Evolutionary conservation across 495 filamentous ascomycete genomes (phyloP).

Genomic region (Aspergillus panamensis): DNA sequence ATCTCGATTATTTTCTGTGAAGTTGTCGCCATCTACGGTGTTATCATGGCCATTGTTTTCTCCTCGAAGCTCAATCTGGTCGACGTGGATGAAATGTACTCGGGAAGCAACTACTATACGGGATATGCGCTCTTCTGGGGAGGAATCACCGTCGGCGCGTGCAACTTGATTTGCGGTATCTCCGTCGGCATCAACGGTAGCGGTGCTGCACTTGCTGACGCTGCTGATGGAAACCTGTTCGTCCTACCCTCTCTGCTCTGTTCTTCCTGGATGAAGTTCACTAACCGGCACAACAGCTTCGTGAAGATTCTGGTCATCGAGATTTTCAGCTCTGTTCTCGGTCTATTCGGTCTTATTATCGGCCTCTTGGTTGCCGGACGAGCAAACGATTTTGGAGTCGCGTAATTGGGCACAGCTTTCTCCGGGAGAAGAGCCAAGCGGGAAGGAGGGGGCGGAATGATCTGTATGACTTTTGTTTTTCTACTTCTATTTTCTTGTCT

Average conservation of each 20-base stretch:
- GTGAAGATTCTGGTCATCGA: constrained; percentile 99
- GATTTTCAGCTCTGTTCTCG: constrained; percentile 97
- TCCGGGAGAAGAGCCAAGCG: constrained; percentile 16
- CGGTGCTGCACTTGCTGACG: constrained; percentile 93
- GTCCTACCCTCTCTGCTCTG: constrained; percentile 28
- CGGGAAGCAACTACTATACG: constrained; percentile 80
- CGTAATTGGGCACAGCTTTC: constrained; percentile 23
- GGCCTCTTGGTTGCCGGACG: constrained; percentile 83
- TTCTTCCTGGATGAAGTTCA: constrained; percentile 4
- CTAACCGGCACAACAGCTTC: constrained; percentile 59
- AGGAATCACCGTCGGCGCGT: constrained; percentile 87
- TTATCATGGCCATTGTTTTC: constrained; percentile 99
- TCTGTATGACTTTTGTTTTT: constrained; percentile 29
- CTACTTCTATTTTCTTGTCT: constrained; percentile 8
- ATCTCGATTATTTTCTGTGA: constrained; percentile 99
- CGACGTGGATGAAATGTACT: constrained; percentile 50
- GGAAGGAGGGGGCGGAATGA: constrained; percentile 8
- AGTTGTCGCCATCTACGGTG: constrained; percentile 98
- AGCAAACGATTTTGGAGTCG: constrained; percentile 66
- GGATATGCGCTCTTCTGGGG: constrained; percentile 96
- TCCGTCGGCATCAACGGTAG: constrained; percentile 98
- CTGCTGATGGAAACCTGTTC: constrained; percentile 86
- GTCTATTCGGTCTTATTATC: constrained; percentile 96
- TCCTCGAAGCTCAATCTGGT: constrained; percentile 73
- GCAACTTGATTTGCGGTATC: constrained; percentile 94